phyloP scores from a whole-genome alignment of 257 asterid genomes.

The Thymus quinquecostatus region DNA sequence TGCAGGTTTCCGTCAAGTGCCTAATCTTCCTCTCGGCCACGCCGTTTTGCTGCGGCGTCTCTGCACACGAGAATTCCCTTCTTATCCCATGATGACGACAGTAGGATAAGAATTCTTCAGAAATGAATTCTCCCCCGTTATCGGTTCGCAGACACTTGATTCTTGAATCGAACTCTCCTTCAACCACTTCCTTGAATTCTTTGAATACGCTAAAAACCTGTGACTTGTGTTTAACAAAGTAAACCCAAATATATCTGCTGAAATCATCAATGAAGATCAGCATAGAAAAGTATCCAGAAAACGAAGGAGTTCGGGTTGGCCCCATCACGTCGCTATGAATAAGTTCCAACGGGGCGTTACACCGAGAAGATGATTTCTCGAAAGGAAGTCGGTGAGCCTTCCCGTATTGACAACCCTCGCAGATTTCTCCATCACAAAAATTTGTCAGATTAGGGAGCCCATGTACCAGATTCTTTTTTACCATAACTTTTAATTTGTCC shows the following conservation, averaged over 20 bases:
- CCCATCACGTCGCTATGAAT: no score
- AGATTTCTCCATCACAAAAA: no score
- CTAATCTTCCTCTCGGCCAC: neutral
- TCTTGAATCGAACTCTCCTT: neutral
- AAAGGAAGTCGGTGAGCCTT: no score
- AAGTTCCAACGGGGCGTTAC: no score
- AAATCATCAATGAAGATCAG: no score
- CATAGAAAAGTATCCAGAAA: no score
- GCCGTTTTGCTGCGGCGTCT: slow-evolving; percentile 3
- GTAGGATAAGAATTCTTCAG: neutral
- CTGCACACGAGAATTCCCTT: neutral
- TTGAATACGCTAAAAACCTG: neutral
- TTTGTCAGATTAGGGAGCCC: no score
- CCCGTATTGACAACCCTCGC: no score
- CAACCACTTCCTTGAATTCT: neutral
- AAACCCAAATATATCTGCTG: no score
- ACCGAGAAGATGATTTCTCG: no score
- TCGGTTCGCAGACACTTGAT: neutral
- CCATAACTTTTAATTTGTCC: neutral
- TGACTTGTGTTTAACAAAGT: neutral
- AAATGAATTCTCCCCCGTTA: neutral
- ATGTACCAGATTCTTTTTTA: no score
- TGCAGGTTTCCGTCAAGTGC: neutral
- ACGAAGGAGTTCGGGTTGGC: no score
- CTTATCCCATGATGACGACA: neutral